Percentiles rank a stretch among this genome's conserved stretches.
phyloP scores from a whole-genome alignment of 345 rosid genomes.

The Salix viminalis region DNA sequence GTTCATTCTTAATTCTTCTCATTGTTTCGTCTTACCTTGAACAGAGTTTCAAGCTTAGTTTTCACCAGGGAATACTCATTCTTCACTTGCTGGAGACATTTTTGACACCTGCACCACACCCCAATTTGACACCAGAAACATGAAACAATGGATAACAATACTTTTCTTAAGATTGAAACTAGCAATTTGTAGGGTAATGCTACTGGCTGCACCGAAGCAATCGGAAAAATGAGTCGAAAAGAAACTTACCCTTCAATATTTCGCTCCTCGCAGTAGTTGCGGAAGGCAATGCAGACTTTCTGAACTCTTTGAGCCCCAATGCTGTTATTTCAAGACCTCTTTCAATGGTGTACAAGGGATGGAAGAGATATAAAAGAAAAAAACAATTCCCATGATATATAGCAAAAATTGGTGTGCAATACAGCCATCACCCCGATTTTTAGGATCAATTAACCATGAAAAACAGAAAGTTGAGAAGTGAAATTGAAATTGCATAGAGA shows the following conservation, averaged over 20 bases:
- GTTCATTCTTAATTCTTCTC: neutral
- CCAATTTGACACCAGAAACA: conserved; percentile 2
- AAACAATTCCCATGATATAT: neutral
- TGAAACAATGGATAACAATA: neutral
- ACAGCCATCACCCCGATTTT: neutral
- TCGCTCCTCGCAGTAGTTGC: conserved; percentile 41
- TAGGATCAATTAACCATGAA: neutral
- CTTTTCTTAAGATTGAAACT: neutral
- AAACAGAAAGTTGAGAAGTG: neutral
- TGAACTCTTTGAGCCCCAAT: conserved; percentile 61
- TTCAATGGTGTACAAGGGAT: neutral
- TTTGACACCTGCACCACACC: conserved; percentile 43
- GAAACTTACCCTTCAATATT: conserved; percentile 47
- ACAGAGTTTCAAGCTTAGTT: conserved; percentile 55
- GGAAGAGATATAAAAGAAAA: neutral
- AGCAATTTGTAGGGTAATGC: neutral
- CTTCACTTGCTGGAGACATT: conserved; percentile 54
- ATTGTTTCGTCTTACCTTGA: conserved; percentile 33
- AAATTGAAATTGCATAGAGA: neutral
- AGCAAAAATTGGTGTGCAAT: neutral
- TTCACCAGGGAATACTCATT: conserved; percentile 48
- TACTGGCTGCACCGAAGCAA: neutral
- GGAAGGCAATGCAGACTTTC: conserved; percentile 41
- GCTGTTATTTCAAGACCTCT: conserved; percentile 30
- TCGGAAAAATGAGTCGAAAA: neutral